phyloP scores from a whole-genome alignment of 148 eudicot genomes.

The Pouteria glomerata region DNA sequence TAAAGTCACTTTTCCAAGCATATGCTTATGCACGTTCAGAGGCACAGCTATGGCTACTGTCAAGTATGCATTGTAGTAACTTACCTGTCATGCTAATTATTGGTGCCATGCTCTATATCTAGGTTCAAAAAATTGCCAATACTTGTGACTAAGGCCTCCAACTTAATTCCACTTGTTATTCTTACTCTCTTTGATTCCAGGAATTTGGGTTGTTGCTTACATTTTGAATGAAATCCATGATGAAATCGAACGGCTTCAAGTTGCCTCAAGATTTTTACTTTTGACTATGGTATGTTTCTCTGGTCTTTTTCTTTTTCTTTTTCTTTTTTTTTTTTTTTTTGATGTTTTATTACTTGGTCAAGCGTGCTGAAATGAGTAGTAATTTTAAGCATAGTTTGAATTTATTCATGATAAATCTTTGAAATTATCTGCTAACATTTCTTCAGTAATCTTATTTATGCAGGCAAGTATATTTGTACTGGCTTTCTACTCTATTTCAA shows the following conservation, averaged over 20 bases:
- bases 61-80: not conserved
- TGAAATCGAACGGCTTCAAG: conserved; percentile 57
- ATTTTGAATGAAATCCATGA: conserved; percentile 65
- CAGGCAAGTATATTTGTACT: conserved; percentile 69
- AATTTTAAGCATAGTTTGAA: not conserved
- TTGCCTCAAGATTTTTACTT: conserved; percentile 64
- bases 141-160: not conserved
- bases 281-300: conserved; percentile 44
- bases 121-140: not conserved
- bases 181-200: conserved; percentile 28
- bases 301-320: too few species aligned
- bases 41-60: too few species aligned
- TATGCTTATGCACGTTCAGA: too few species aligned
- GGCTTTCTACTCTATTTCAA: conserved; percentile 81
- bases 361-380: not conserved
- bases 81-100: not conserved
- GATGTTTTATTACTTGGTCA: not conserved
- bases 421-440: conserved; percentile 13
- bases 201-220: conserved; percentile 69
- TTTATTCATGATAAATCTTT: conserved; percentile 5
- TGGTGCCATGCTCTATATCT: not conserved
- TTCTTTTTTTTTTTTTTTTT: too few species aligned
- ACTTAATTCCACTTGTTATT: not conserved
- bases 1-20: not conserved
- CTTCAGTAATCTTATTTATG: conserved; percentile 18